Conservation (phyloP, 163 green algal genomes). For the Trebouxia gelatinosa region DNA sequence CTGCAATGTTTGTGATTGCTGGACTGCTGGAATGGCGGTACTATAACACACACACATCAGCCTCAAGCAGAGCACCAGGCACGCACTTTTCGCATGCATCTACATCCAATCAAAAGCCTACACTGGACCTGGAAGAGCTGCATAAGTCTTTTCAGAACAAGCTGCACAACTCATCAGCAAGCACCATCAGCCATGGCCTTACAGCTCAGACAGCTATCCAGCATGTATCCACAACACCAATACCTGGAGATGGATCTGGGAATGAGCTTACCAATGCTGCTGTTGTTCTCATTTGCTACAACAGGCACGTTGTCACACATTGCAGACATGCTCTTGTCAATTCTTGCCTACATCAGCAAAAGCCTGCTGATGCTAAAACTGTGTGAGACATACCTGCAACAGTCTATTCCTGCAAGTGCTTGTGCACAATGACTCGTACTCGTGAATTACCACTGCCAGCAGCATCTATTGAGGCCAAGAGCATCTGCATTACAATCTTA, state of each 20-base stretch:
- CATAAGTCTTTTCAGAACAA: neutral
- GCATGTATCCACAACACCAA: neutral
- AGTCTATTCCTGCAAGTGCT: too few relatives aligned
- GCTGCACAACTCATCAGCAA: neutral
- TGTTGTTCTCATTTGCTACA: constrained; percentile 49
- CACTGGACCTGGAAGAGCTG: constrained; percentile 7
- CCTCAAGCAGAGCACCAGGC: neutral
- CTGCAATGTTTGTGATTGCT: constrained; percentile 25
- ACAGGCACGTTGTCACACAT: constrained; percentile 34
- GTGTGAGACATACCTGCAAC: neutral
- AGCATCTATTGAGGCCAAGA: neutral
- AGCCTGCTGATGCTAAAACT: neutral
- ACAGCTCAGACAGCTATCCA: neutral
- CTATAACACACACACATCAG: neutral
- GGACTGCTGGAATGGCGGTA: constrained; percentile 18
- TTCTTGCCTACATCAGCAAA: neutral
- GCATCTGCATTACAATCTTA: neutral
- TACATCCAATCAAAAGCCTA: neutral
- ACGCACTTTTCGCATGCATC: neutral
- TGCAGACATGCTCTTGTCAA: too few relatives aligned
- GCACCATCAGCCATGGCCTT: neutral
- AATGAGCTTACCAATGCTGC: constrained; percentile 36
- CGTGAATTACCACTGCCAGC: neutral
- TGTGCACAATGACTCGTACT: neutral
- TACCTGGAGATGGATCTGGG: neutral